Evolutionary conservation across 202 grass and related monocot genomes (phyloP).

Genomic region (Tripidium arundinaceum): DNA sequence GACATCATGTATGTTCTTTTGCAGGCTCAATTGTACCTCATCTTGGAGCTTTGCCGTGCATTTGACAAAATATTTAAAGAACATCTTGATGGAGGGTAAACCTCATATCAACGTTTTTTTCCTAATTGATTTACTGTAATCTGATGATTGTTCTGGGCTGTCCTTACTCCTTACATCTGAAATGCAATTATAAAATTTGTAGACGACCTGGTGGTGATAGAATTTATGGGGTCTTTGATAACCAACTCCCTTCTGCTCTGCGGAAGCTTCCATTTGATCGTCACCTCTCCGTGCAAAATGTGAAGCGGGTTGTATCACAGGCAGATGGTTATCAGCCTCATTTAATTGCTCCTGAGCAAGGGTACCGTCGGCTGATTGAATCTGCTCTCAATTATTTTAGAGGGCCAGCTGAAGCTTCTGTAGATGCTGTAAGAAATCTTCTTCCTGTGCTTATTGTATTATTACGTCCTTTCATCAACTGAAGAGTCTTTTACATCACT

Average conservation of each 20-base stretch:
- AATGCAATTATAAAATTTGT: constrained; percentile 30
- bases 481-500: constrained; percentile 20
- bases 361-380: constrained; percentile 86
- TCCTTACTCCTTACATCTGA: constrained; percentile 17
- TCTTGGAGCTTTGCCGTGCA: constrained; percentile 91
- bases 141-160: background rate
- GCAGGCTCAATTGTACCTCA: constrained; percentile 86
- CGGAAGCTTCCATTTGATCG: constrained; percentile 93
- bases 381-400: constrained; percentile 87
- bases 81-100: constrained; percentile 97
- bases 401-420: constrained; percentile 98
- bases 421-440: constrained; percentile 73
- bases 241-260: constrained; percentile 81
- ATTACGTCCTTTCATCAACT: constrained; percentile 12
- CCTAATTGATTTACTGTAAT: background rate
- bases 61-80: constrained; percentile 99
- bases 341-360: constrained; percentile 98
- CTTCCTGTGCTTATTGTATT: background rate
- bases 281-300: constrained; percentile 75
- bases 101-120: background rate
- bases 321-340: constrained; percentile 98
- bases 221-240: constrained; percentile 93
- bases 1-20: constrained; percentile 17
- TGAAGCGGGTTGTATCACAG: constrained; percentile 81
- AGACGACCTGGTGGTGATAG: constrained; percentile 85